A percentile compares a stretch with the other conserved stretches of the same genome.
phyloP scores from a whole-genome alignment of 2,329 filamentous ascomycete genomes.

The Pezicula carpinea region DNA sequence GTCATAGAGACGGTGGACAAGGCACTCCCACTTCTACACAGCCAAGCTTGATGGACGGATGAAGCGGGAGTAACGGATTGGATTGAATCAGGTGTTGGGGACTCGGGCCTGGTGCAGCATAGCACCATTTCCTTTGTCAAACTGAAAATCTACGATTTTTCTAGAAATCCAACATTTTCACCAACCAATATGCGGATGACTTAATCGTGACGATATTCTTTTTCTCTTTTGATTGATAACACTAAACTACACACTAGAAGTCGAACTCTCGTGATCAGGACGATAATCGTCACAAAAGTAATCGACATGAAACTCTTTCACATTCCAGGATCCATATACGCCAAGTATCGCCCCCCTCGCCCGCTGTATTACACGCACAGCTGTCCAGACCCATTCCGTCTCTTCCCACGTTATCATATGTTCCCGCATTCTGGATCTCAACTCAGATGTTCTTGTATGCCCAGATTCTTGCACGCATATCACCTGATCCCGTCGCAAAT shows the following conservation, averaged over 20 bases:
- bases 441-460: conserved; percentile 57
- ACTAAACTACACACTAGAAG: neutral
- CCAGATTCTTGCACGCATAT: conserved; percentile 98
- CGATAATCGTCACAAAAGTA: neutral
- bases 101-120: neutral
- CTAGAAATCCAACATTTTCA: neutral
- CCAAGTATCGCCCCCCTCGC: neutral
- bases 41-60: neutral
- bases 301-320: neutral
- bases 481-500: conserved; percentile 94
- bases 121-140: neutral
- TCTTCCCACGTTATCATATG: neutral
- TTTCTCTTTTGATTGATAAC: neutral
- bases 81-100: neutral
- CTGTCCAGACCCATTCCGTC: neutral
- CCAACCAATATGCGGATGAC: neutral
- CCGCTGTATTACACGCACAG: neutral
- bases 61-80: neutral
- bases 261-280: too few species aligned
- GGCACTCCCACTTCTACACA: neutral
- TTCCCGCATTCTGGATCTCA: conserved; percentile 13
- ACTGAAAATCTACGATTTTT: neutral
- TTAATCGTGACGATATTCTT: neutral
- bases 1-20: too few species aligned
- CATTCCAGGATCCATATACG: neutral